Evolutionary conservation across 805 yeast species (phyloP), one percentile per base, ranked within the genome.

Genomic region (Metschnikowia cubensis): DNA sequence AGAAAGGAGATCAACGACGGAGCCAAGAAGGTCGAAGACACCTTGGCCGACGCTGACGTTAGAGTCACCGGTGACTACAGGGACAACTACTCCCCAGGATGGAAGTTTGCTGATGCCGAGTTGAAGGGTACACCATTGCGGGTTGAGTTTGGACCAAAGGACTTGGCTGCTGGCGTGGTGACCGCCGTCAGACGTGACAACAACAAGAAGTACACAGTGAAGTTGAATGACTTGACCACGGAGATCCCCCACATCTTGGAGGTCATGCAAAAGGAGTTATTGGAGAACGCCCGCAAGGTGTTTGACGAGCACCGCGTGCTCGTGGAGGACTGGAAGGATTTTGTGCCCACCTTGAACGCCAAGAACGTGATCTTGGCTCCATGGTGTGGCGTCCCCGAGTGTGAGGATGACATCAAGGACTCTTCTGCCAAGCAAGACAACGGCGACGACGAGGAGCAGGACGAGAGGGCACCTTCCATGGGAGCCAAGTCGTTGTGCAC

Each of bases 401-500:
- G 99, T 80, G 99, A 94, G 74, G 99, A 94, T 60, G 92, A 87
- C 60, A 95, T 94, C 72, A 94, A 95, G 80, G 96, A 91, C 43
- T 77, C 89, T 41, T 82, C 88, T 15, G 89, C 96, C 39, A 82
- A 84, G 65, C 87, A 85, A 66, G 84, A 83, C 60, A 87, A 89
- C 59, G 92, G 86, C 55, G 96, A 87, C 58, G 83, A 74, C 29
- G 89, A 83, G 59, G 96, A 87, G 68, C 85, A 77, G 44, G 99
- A 94, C 67, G 98, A 94, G 65, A 87, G 88, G 70, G 89, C 99
- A 21, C 99, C 99, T 67, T 84, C 95, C 47, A 94, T 94, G 99
- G 99, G 99, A 66, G 99, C 99, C 59, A 94, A 94, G 78, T 87
- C 96, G 18, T 79, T 94, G 71, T 94, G 99, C 81, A 91, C 91